These are phyloP conservation scores for Schizonepeta tenuifolia DNA, from an alignment of 257 asterid genomes.

Conservation along the genomic window DNA sequence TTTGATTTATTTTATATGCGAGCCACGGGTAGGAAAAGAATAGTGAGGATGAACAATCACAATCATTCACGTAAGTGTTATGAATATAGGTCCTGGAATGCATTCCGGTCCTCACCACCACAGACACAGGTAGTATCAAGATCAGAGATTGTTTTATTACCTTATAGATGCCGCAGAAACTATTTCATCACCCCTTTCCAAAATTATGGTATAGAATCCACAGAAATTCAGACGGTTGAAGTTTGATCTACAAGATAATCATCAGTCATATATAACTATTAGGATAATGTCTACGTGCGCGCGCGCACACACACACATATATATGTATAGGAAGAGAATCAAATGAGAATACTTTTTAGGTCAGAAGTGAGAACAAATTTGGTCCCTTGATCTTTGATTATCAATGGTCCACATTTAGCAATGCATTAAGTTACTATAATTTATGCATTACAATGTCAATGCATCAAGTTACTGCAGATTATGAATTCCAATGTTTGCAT, in stretches of 20 bases:
- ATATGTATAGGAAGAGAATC: too few species aligned
- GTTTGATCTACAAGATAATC: conserved; percentile 59
- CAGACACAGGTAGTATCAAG: neutral
- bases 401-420: too few species aligned
- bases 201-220: conserved; percentile 78
- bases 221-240: conserved; percentile 74
- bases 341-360: too few species aligned
- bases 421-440: too few species aligned
- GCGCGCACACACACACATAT: too few species aligned
- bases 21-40: conserved; percentile 7
- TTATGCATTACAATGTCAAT: too few species aligned
- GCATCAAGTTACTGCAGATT: too few species aligned
- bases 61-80: neutral
- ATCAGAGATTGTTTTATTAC: conserved; percentile 43
- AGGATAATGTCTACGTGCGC: neutral
- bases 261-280: conserved; percentile 27
- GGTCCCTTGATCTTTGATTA: too few species aligned
- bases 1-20: conserved; percentile 22
- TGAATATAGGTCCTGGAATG: conserved; percentile 1
- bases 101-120: conserved; percentile 3
- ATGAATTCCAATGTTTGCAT: too few species aligned
- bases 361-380: too few species aligned
- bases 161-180: conserved; percentile 84
- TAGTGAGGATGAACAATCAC: conserved; percentile 9
- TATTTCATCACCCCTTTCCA: conserved; percentile 94